A percentile compares a stretch with the other conserved stretches of the same genome.
Evolutionary conservation across 495 filamentous ascomycete genomes (phyloP).

Genomic region (Penicillium argentinense): DNA sequence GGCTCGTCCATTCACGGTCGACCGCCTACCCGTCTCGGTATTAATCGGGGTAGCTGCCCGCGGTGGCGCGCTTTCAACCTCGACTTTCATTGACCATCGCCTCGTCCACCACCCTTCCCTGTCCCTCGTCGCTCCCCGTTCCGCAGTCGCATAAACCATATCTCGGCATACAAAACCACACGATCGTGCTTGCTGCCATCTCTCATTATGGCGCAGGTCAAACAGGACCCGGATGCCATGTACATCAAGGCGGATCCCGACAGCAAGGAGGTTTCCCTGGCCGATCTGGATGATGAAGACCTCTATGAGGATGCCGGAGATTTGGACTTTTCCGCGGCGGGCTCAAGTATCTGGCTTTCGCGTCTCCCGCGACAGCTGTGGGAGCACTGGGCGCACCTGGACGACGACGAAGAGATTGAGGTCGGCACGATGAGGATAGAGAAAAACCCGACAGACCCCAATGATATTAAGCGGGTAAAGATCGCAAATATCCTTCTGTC

Average conservation of each 20-base stretch:
- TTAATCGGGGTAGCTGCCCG: slow-evolving; percentile 8
- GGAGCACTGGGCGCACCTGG: slow-evolving; percentile 60
- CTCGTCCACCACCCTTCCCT: background rate
- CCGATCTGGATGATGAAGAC: slow-evolving; percentile 67
- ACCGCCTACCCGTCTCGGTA: too few species aligned
- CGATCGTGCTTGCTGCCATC: background rate
- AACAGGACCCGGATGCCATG: slow-evolving; percentile 38
- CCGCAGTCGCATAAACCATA: background rate
- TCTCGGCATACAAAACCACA: too few species aligned
- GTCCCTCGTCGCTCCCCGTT: background rate
- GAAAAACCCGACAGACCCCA: slow-evolving; percentile 45
- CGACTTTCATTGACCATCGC: background rate
- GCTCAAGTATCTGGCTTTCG: slow-evolving; percentile 65
- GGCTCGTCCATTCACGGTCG: too few species aligned
- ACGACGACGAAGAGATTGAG: slow-evolving; percentile 62
- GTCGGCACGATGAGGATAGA: slow-evolving; percentile 77
- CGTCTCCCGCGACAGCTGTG: slow-evolving; percentile 77
- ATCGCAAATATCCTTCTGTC: background rate
- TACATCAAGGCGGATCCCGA: slow-evolving; percentile 71
- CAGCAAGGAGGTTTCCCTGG: slow-evolving; percentile 53
- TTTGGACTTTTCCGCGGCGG: slow-evolving; percentile 66
- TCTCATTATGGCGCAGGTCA: slow-evolving; percentile 36
- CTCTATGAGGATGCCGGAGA: slow-evolving; percentile 88
- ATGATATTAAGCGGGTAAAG: slow-evolving; percentile 54
- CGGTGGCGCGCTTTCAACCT: slow-evolving; percentile 13